Conservation (phyloP, 106 monocot species). For the Dendrobium huoshanense region DNA sequence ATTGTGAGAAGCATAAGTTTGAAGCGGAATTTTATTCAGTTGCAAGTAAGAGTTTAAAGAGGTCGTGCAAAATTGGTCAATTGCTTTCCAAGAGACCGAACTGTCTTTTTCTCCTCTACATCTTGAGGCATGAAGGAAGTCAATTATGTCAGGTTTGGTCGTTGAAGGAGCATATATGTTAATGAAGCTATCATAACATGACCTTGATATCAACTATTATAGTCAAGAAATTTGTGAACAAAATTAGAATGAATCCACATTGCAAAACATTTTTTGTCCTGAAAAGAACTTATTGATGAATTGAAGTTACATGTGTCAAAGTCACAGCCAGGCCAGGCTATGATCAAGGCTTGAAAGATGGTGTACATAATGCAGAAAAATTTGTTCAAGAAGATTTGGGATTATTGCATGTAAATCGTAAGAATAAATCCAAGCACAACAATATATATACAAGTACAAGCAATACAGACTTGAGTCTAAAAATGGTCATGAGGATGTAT, state of each 20-base stretch:
- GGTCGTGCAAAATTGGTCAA: background rate
- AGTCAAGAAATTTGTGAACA: background rate
- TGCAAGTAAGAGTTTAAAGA: background rate
- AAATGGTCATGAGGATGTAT: background rate
- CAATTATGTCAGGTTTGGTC: background rate
- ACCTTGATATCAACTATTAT: background rate
- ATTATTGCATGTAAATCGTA: background rate
- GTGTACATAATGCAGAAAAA: background rate
- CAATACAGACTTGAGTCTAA: background rate
- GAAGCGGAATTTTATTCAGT: background rate
- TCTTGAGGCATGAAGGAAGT: background rate
- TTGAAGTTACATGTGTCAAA: background rate
- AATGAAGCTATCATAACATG: background rate
- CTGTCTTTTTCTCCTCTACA: background rate
- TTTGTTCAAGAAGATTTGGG: background rate
- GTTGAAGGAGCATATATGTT: background rate
- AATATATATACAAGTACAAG: background rate
- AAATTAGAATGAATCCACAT: background rate
- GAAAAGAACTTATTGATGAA: background rate
- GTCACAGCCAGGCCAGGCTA: background rate
- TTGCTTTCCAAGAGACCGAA: background rate
- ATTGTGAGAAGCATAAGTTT: background rate
- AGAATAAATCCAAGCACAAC: background rate
- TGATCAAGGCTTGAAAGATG: background rate
- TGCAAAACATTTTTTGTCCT: background rate